Conservation (phyloP, 345 rosid species). For the Noccaea caerulescens region DNA sequence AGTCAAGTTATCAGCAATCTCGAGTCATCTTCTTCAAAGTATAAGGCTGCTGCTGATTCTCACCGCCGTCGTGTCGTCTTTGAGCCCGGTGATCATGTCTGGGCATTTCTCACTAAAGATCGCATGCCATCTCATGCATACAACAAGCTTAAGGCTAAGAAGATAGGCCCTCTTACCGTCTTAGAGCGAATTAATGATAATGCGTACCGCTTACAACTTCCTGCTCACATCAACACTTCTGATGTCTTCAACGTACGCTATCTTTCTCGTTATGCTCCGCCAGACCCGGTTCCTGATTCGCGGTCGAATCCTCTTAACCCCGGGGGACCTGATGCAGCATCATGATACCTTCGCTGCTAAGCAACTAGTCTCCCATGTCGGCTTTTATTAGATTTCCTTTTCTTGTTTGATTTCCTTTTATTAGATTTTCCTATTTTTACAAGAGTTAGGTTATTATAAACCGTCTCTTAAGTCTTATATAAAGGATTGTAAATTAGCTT, state of each 20-base stretch:
- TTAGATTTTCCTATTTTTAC: background rate
- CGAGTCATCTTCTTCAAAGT: background rate
- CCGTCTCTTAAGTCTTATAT: background rate
- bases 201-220: background rate
- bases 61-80: background rate
- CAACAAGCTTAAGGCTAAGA: background rate
- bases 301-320: background rate
- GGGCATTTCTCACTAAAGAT: background rate
- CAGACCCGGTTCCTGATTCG: background rate
- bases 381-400: background rate
- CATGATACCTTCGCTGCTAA: slow-evolving; percentile 1
- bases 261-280: background rate
- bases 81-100: background rate
- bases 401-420: background rate
- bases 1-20: background rate
- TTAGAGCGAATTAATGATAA: background rate
- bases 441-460: background rate
- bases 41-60: background rate
- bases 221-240: background rate
- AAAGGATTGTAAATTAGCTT: background rate
- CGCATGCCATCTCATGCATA: background rate
- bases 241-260: background rate
- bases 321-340: background rate
- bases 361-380: background rate
- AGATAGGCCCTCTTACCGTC: background rate